Evolutionary conservation across 441 rosid genomes (phyloP).

Genomic region (Jatropha podagrica): DNA sequence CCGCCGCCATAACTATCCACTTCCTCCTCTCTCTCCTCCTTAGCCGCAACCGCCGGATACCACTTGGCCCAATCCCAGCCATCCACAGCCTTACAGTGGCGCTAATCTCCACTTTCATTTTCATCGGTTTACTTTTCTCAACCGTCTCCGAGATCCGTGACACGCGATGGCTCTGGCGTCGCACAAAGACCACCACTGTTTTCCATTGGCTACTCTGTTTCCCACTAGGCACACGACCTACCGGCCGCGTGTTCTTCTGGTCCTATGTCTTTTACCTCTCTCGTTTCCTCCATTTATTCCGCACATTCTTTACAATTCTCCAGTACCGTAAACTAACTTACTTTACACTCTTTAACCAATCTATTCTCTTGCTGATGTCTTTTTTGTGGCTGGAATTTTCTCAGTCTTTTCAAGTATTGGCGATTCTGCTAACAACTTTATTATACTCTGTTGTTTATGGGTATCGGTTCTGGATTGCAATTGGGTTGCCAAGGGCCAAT

Average conservation of each 20-base stretch:
- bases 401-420: constrained; percentile 79
- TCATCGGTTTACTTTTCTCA: constrained; percentile 69
- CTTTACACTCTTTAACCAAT: constrained; percentile 58
- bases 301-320: constrained; percentile 59
- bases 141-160: constrained; percentile 75
- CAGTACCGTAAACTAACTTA: constrained; percentile 48
- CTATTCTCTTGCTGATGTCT: constrained; percentile 54
- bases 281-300: constrained; percentile 69
- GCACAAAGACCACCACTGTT: constrained; percentile 57
- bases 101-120: constrained; percentile 51
- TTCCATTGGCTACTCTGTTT: constrained; percentile 92
- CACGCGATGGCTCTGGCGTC: constrained; percentile 64
- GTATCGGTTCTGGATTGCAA: constrained; percentile 74
- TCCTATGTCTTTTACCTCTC: constrained; percentile 81
- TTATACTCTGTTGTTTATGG: constrained; percentile 71
- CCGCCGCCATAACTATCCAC: constrained; percentile 46
- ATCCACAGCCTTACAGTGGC: constrained; percentile 70
- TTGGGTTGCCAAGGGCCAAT: constrained; percentile 65
- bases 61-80: constrained; percentile 75
- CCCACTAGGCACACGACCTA: constrained; percentile 81
- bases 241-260: constrained; percentile 97
- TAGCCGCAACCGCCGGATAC: constrained; percentile 39
- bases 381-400: constrained; percentile 88
- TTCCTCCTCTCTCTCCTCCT: constrained; percentile 46
- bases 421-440: constrained; percentile 60